A percentile compares a stretch with the other conserved stretches of the same genome.
phyloP scores from a whole-genome alignment of 192 early-diverging fungal species.

The Backusella sp. region DNA sequence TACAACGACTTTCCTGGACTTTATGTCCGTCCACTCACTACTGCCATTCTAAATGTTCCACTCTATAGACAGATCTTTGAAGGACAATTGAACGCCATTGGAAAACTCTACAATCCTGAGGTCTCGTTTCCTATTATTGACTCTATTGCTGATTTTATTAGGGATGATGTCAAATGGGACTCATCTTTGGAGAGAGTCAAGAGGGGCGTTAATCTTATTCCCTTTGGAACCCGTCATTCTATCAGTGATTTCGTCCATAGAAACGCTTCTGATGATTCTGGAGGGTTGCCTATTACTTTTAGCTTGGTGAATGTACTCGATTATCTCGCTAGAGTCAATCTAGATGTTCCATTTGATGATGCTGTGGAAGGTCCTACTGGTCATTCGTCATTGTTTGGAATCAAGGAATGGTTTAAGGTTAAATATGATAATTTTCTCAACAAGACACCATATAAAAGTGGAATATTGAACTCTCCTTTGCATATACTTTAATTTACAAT shows the following conservation, averaged over 20 bases:
- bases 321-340: conserved; percentile 18
- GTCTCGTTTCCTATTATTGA: conserved; percentile 23
- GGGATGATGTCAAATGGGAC: conserved; percentile 32
- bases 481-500: neutral
- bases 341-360: neutral
- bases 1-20: conserved; percentile 17
- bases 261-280: neutral
- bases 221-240: neutral
- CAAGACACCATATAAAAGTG: conserved; percentile 4
- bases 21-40: conserved; percentile 17
- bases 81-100: conserved; percentile 3
- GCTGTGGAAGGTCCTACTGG: conserved; percentile 24
- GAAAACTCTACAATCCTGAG: conserved; percentile 7
- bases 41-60: conserved; percentile 21
- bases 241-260: neutral
- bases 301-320: neutral
- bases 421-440: conserved; percentile 11
- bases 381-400: conserved; percentile 15
- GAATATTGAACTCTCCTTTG: neutral
- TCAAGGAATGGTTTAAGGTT: conserved; percentile 30
- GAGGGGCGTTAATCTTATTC: conserved; percentile 10
- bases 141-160: conserved; percentile 12
- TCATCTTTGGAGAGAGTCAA: conserved; percentile 7
- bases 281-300: neutral
- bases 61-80: conserved; percentile 9